Evolutionary conservation across 2,329 filamentous ascomycete genomes (phyloP).

Genomic region (Periglandula ipomoeae): DNA sequence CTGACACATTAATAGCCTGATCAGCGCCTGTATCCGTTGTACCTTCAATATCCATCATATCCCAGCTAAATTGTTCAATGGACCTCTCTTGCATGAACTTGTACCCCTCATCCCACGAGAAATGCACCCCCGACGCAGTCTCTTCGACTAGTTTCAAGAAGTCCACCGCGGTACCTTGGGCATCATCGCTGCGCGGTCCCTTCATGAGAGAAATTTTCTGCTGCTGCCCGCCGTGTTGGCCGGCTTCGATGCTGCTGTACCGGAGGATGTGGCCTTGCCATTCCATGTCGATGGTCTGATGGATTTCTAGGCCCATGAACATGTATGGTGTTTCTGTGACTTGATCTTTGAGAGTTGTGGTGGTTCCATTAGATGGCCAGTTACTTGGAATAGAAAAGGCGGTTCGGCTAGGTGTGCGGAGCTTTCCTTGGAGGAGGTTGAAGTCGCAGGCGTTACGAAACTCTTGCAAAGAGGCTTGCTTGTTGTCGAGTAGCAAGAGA

Average conservation of each 20-base stretch:
- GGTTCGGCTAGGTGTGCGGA: slow-evolving; percentile 28
- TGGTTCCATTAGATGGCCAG: slow-evolving; percentile 8
- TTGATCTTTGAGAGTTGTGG: background rate
- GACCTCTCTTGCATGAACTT: slow-evolving; percentile 17
- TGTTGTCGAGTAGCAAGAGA: slow-evolving; percentile 29
- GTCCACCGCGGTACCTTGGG: background rate
- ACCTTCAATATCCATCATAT: slow-evolving; percentile 16
- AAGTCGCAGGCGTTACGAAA: slow-evolving; percentile 39
- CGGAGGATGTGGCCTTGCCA: slow-evolving; percentile 36
- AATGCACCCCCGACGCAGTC: slow-evolving; percentile 21
- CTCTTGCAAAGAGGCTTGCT: slow-evolving; percentile 26
- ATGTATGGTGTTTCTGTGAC: slow-evolving; percentile 21
- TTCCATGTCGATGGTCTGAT: slow-evolving; percentile 32
- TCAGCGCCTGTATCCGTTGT: background rate
- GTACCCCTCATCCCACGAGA: slow-evolving; percentile 27
- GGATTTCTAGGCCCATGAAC: slow-evolving; percentile 45
- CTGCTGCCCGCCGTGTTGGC: slow-evolving; percentile 40
- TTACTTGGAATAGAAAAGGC: slow-evolving; percentile 22
- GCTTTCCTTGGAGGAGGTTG: slow-evolving; percentile 30
- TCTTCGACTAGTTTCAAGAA: slow-evolving; percentile 22
- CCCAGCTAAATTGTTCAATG: slow-evolving; percentile 18
- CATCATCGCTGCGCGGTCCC: background rate
- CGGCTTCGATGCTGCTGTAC: slow-evolving; percentile 44
- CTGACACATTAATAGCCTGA: background rate
- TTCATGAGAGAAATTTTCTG: slow-evolving; percentile 36